These are phyloP conservation scores for Gracilaria caudata DNA, from an alignment of 23 red algal species.

Conservation along the genomic window DNA sequence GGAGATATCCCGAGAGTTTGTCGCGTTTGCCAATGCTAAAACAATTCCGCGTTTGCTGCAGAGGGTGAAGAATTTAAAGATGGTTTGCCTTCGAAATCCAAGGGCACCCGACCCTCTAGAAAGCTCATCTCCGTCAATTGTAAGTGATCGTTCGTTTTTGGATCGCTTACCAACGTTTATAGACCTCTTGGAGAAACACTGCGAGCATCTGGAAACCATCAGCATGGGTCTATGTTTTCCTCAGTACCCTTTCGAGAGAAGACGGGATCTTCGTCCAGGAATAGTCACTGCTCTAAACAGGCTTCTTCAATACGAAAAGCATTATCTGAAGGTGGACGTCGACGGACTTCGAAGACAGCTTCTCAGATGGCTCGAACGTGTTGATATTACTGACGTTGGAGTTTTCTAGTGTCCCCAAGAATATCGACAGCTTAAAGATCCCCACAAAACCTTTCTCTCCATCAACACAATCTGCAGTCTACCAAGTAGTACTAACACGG, in stretches of 20 bases:
- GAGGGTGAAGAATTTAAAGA: background rate
- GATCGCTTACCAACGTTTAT: background rate
- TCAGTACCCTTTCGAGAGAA: background rate
- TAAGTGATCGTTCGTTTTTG: slow-evolving; percentile 8
- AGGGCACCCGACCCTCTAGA: background rate
- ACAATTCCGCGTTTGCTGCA: background rate
- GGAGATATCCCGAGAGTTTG: slow-evolving; percentile 5
- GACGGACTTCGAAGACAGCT: background rate
- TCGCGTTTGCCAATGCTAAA: background rate
- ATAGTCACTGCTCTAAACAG: background rate
- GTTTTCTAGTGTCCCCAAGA: too few relatives aligned
- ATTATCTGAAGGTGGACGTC: background rate
- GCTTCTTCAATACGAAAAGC: background rate
- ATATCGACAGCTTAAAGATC: too few relatives aligned
- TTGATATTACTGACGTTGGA: background rate
- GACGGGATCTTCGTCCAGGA: background rate
- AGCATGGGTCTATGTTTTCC: slow-evolving; percentile 8
- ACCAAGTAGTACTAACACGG: too few relatives aligned
- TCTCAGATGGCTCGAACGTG: background rate
- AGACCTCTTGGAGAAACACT: background rate
- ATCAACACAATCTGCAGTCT: too few relatives aligned
- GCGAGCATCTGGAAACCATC: slow-evolving; percentile 10
- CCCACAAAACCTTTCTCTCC: too few relatives aligned
- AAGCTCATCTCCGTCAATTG: background rate
- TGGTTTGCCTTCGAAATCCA: slow-evolving; percentile 8